These are phyloP conservation scores for Ottelia alismoides DNA, from an alignment of 106 monocot genomes.

Conservation along the genomic window DNA sequence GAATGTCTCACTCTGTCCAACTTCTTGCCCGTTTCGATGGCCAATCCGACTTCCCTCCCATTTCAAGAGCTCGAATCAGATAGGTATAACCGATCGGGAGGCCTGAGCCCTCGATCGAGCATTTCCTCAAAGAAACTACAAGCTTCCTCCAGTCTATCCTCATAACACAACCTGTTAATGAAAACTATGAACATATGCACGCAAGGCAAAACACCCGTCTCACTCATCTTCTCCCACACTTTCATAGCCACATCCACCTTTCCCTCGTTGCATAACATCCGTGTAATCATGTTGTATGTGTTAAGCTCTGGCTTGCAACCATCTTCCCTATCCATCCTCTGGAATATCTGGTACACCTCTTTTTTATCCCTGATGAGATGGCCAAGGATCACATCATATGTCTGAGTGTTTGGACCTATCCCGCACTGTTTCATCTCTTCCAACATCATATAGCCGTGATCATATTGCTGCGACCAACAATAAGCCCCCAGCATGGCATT, in stretches of 20 bases:
- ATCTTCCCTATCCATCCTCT: conserved; percentile 20
- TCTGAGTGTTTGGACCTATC: conserved; percentile 55
- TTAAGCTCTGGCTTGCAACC: conserved; percentile 54
- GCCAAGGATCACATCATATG: conserved; percentile 61
- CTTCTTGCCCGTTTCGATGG: too few species aligned
- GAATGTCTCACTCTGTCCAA: too few species aligned
- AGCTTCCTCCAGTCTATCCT: conserved; percentile 63
- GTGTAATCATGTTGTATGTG: conserved; percentile 68
- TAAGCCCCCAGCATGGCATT: conserved; percentile 67
- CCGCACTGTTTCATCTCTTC: conserved; percentile 42
- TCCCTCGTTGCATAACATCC: conserved; percentile 43
- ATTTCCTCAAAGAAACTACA: conserved; percentile 65
- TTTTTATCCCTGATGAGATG: conserved; percentile 41
- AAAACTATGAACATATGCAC: conserved; percentile 78
- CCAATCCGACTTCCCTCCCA: too few species aligned
- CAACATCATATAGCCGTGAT: conserved; percentile 47
- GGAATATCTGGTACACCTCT: conserved; percentile 50
- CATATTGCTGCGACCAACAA: conserved; percentile 34
- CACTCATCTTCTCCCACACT: conserved; percentile 62
- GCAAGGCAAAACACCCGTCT: conserved; percentile 51
- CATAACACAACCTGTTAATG: conserved; percentile 51
- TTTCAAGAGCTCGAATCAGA: too few species aligned
- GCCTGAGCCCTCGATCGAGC: conserved; percentile 67
- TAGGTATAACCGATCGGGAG: conserved; percentile 53
- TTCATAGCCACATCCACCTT: conserved; percentile 58